These are phyloP conservation scores for Rubus idaeus DNA, from an alignment of 306 rosid species.

Conservation along the genomic window DNA sequence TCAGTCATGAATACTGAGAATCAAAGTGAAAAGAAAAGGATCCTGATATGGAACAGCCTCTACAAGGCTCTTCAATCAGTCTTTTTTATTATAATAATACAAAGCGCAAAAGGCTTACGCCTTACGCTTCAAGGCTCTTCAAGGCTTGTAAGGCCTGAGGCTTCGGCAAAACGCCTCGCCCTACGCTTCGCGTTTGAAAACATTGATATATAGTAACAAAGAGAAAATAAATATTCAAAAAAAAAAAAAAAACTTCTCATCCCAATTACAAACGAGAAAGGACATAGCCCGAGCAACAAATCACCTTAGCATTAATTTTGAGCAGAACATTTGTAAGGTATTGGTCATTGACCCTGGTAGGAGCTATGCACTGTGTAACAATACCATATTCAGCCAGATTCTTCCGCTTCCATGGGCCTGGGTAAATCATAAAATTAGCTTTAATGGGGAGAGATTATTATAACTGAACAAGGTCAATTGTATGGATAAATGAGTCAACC, in stretches of 20 bases:
- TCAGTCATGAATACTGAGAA: no score
- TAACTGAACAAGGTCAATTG: not conserved
- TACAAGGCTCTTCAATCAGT: no score
- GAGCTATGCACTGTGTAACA: constrained; percentile 86
- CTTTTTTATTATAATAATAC: no score
- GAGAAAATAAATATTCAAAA: not conserved
- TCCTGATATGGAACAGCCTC: no score
- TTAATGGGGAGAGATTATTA: not conserved
- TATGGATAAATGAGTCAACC: constrained; percentile 38
- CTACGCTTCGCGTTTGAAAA: no score
- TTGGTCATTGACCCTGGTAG: constrained; percentile 74
- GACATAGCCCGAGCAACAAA: not conserved
- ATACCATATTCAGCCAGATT: constrained; percentile 74
- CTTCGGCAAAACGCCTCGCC: no score
- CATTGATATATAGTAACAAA: not conserved
- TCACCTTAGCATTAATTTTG: constrained; percentile 92
- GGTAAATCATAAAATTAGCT: constrained; percentile 3
- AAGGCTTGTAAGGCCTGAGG: no score
- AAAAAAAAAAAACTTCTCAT: not conserved
- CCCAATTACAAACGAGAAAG: no score
- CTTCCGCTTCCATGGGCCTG: constrained; percentile 93
- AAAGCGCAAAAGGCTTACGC: no score
- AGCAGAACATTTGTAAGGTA: constrained; percentile 80
- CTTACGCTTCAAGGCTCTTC: no score
- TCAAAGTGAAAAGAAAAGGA: no score